A percentile compares a stretch with the other conserved stretches of the same genome.
Conservation (phyloP, 768 basidiomycete genomes). For the Panellus pusillus region DNA sequence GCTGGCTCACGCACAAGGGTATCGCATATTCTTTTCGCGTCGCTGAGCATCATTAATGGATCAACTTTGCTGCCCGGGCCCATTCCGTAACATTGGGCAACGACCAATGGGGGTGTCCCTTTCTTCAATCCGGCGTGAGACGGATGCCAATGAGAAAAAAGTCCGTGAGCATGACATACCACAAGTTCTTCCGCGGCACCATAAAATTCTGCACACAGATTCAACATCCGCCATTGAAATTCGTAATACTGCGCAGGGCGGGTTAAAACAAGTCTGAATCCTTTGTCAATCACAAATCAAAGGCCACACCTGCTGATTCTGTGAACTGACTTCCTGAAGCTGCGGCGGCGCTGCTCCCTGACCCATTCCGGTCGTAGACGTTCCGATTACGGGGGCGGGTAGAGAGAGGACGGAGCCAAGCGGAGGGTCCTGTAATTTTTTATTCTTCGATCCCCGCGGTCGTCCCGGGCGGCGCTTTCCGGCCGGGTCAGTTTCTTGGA, state of each 20-base stretch:
- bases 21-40: constrained; percentile 79
- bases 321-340: constrained; percentile 36
- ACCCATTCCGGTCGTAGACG: constrained; percentile 12
- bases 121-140: constrained; percentile 35
- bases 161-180: constrained; percentile 44
- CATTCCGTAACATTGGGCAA: constrained; percentile 80
- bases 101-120: constrained; percentile 65
- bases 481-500: constrained; percentile 35
- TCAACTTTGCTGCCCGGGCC: constrained; percentile 70
- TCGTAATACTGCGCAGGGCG: constrained; percentile 60
- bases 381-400: constrained; percentile 11
- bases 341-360: constrained; percentile 34
- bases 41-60: constrained; percentile 68
- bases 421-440: constrained; percentile 39
- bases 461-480: constrained; percentile 75
- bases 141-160: constrained; percentile 13
- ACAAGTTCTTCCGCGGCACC: constrained; percentile 82
- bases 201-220: constrained; percentile 84
- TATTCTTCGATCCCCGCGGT: constrained; percentile 78
- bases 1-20: constrained; percentile 61
- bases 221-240: constrained; percentile 83
- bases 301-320: constrained; percentile 15
- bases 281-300: background rate
- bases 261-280: background rate
- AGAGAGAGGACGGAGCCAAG: background rate